phyloP scores from a whole-genome alignment of 352 stramenopile species.

The Pythium phragmitis region DNA sequence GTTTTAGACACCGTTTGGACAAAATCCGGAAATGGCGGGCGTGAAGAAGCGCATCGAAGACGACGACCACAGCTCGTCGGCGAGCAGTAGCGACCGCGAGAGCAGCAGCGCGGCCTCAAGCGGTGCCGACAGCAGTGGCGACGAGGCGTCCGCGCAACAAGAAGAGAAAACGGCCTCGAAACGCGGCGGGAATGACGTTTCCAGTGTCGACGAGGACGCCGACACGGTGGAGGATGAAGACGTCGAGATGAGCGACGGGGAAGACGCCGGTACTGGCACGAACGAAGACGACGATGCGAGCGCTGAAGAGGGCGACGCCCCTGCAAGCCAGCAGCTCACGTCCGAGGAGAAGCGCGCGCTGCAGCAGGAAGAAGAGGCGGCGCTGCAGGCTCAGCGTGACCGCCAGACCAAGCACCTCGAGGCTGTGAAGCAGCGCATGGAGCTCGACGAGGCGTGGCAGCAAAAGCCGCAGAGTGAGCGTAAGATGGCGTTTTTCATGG shows the following conservation, averaged over 20 bases:
- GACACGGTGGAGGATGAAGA: constrained; percentile 24
- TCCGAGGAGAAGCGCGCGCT: constrained; percentile 59
- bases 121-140: constrained; percentile 11
- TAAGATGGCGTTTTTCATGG: constrained; percentile 89
- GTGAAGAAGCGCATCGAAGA: constrained; percentile 26
- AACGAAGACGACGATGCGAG: constrained; percentile 16
- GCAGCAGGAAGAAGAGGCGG: constrained; percentile 61
- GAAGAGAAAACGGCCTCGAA: constrained; percentile 4
- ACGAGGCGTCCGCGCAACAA: constrained; percentile 10
- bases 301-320: constrained; percentile 29
- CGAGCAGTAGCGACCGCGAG: constrained; percentile 20
- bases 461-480: constrained; percentile 56
- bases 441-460: constrained; percentile 48
- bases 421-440: constrained; percentile 59
- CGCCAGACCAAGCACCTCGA: constrained; percentile 74
- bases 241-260: constrained; percentile 31
- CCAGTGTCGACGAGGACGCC: constrained; percentile 20
- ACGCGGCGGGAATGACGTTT: neutral
- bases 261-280: constrained; percentile 26
- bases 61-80: constrained; percentile 24
- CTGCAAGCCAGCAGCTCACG: constrained; percentile 33
- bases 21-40: constrained; percentile 6
- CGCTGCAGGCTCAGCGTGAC: constrained; percentile 76
- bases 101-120: constrained; percentile 16
- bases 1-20: constrained; percentile 4